phyloP scores from a whole-genome alignment of 345 rosid genomes.

The Cochlearia excelsa region DNA sequence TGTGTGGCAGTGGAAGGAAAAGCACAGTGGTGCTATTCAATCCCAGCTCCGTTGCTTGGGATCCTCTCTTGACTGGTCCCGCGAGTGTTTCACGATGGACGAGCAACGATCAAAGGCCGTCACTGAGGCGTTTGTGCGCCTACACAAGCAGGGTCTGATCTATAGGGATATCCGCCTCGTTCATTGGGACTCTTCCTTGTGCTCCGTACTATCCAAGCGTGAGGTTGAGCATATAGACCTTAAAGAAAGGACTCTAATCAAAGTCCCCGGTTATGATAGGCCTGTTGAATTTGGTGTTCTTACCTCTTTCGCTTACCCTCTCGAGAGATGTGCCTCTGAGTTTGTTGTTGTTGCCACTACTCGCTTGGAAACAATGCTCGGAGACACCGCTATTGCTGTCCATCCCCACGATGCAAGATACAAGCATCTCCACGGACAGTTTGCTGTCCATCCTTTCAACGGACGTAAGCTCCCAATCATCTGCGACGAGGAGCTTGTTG shows the following conservation, averaged over 20 bases:
- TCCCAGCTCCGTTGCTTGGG: slow-evolving; percentile 64
- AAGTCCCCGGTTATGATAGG: slow-evolving; percentile 66
- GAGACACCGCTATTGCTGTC: slow-evolving; percentile 81
- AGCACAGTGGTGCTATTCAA: slow-evolving; percentile 62
- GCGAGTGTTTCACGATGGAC: slow-evolving; percentile 93
- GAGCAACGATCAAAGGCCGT: slow-evolving; percentile 76
- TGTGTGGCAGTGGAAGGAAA: slow-evolving; percentile 79
- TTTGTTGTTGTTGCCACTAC: slow-evolving; percentile 92
- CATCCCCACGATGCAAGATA: slow-evolving; percentile 78
- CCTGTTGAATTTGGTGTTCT: slow-evolving; percentile 79
- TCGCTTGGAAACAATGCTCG: slow-evolving; percentile 87
- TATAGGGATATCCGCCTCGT: slow-evolving; percentile 73
- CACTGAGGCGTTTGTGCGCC: slow-evolving; percentile 60
- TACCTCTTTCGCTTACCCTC: slow-evolving; percentile 74
- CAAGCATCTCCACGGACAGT: slow-evolving; percentile 65
- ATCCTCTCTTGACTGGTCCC: slow-evolving; percentile 91
- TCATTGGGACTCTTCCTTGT: slow-evolving; percentile 72
- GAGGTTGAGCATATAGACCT: slow-evolving; percentile 80
- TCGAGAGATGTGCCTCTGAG: slow-evolving; percentile 60
- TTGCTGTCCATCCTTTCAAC: slow-evolving; percentile 73
- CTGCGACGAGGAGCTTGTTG: slow-evolving; percentile 66
- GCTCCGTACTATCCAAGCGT: slow-evolving; percentile 68
- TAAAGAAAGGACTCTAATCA: slow-evolving; percentile 47
- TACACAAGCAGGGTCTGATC: slow-evolving; percentile 62
- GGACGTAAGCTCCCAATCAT: slow-evolving; percentile 73